A percentile compares a stretch with the other conserved stretches of the same genome.
Conservation (phyloP, 1,284 basidiomycete species). For the Fomitopsis pinicola region DNA sequence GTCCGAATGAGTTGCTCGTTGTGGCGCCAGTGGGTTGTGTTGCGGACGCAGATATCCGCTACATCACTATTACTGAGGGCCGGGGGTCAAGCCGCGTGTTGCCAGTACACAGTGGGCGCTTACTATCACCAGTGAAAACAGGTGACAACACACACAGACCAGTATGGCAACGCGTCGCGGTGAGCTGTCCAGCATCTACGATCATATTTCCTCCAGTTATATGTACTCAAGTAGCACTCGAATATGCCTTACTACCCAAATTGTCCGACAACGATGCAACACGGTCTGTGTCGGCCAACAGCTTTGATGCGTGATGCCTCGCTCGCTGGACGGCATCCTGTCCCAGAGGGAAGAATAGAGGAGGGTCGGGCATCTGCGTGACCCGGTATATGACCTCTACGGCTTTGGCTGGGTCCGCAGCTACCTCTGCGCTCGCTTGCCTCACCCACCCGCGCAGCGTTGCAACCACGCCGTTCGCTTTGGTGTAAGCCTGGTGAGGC, state of each 20-base stretch:
- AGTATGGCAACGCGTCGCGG: no score
- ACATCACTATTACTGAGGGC: conserved; percentile 22
- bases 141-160: no score
- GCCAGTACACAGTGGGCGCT: not conserved
- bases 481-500: not conserved
- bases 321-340: conserved; percentile 2
- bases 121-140: no score
- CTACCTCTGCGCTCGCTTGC: not conserved
- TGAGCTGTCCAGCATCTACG: no score
- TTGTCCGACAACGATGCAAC: conserved; percentile 12
- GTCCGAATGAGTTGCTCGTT: conserved; percentile 21
- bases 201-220: no score
- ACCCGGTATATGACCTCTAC: conserved; percentile 4
- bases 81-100: conserved; percentile 19
- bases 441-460: not conserved
- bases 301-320: not conserved
- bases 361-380: conserved; percentile 5
- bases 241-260: no score
- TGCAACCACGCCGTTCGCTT: not conserved
- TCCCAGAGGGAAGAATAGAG: conserved; percentile 8
- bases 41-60: conserved; percentile 15
- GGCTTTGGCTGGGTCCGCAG: conserved; percentile 2
- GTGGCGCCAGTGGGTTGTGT: conserved; percentile 14
- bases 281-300: not conserved
- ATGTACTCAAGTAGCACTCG: no score